phyloP scores from a whole-genome alignment of 23 red algal genomes.

The Agarophyton chilense region DNA sequence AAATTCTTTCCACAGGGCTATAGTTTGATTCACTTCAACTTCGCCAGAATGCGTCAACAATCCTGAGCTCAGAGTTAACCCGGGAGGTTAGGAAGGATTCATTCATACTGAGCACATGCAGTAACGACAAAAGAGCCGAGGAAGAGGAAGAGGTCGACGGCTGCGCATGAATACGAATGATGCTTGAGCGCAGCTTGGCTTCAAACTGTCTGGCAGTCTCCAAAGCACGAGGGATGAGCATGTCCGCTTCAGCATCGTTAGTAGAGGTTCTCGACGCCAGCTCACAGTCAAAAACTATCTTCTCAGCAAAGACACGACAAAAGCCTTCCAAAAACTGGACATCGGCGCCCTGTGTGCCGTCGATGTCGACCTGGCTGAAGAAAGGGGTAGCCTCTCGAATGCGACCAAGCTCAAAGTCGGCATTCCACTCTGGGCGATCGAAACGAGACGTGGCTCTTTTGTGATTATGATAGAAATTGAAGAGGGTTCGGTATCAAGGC shows the following conservation, averaged over 20 bases:
- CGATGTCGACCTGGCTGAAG: constrained; percentile 46
- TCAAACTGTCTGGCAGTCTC: constrained; percentile 75
- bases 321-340: constrained; percentile 73
- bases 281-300: constrained; percentile 72
- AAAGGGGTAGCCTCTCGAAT: constrained; percentile 70
- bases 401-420: constrained; percentile 69
- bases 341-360: constrained; percentile 49
- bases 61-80: constrained; percentile 61
- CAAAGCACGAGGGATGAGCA: constrained; percentile 52
- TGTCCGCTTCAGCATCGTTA: constrained; percentile 64
- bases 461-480: neutral
- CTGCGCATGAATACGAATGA: constrained; percentile 9
- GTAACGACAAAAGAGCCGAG: constrained; percentile 30
- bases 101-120: constrained; percentile 64
- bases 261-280: constrained; percentile 41
- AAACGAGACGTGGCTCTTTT: constrained; percentile 41
- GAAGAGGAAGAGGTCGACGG: neutral
- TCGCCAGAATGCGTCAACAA: constrained; percentile 48
- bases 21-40: too few species aligned
- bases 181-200: constrained; percentile 46
- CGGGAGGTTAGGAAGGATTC: constrained; percentile 63
- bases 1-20: too few species aligned
- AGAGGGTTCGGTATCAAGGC: constrained; percentile 2
- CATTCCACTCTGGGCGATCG: constrained; percentile 78
- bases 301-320: constrained; percentile 71